Percentiles rank a stretch among this genome's conserved stretches.
Conservation (phyloP, 768 basidiomycete genomes). For the Tubosaeta sp. region DNA sequence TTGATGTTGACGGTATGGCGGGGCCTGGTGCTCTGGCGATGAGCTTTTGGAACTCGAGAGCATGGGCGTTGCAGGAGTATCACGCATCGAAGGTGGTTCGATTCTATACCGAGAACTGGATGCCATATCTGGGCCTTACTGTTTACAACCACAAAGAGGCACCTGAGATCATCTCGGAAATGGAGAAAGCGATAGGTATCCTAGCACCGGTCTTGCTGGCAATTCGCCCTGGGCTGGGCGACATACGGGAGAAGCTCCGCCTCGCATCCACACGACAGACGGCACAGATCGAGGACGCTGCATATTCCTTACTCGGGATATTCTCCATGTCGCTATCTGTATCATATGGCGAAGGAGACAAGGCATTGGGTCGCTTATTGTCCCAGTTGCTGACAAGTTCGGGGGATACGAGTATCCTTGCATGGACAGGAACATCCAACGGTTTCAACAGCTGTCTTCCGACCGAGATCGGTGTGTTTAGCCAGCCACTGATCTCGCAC, state of each 20-base stretch:
- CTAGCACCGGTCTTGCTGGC: neutral
- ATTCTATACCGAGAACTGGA: neutral
- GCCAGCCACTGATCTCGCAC: too few relatives aligned
- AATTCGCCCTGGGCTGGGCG: neutral
- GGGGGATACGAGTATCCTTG: slow-evolving; percentile 6
- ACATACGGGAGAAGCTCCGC: neutral
- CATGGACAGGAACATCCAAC: slow-evolving; percentile 1
- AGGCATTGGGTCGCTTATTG: slow-evolving; percentile 2
- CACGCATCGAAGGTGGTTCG: neutral
- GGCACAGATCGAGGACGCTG: too few relatives aligned
- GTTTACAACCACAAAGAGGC: neutral
- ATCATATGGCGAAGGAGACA: slow-evolving; percentile 1
- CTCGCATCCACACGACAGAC: too few relatives aligned
- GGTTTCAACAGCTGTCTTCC: too few relatives aligned
- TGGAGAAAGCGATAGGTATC: neutral
- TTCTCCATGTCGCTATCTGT: neutral
- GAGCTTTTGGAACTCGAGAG: neutral
- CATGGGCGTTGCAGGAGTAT: neutral
- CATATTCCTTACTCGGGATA: neutral
- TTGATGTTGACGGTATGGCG: neutral
- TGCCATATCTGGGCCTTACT: neutral
- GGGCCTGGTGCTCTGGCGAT: neutral
- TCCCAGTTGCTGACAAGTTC: slow-evolving; percentile 1
- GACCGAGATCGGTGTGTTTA: too few relatives aligned
- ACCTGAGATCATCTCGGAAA: neutral